Conservation (phyloP, 2,329 filamentous ascomycete genomes). For the Sarocladiaceae sp. region DNA sequence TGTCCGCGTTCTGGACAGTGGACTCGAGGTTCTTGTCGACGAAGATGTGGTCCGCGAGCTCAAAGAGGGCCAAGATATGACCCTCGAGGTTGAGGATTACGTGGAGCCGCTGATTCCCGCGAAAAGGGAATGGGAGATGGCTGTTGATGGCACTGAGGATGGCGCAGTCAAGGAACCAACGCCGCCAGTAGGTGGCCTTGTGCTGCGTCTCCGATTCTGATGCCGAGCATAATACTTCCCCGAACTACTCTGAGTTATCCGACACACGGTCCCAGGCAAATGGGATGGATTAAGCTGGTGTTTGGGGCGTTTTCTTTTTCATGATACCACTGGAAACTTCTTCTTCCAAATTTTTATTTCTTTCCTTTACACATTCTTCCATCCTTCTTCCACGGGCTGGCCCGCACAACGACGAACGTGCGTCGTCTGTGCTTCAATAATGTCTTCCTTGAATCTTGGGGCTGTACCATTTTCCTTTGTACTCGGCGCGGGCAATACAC, state of each 20-base stretch:
- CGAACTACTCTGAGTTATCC: neutral
- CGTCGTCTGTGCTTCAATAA: conserved; percentile 5
- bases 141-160: conserved; percentile 42
- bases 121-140: conserved; percentile 61
- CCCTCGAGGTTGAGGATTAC: conserved; percentile 59
- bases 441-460: neutral
- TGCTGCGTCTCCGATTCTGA: conserved; percentile 9
- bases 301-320: conserved; percentile 8
- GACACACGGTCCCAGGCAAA: neutral
- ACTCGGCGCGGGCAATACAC: neutral
- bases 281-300: conserved; percentile 6
- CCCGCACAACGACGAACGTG: conserved; percentile 3
- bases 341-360: conserved; percentile 4
- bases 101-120: conserved; percentile 25
- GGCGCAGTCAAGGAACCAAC: conserved; percentile 22
- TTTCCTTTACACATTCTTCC: neutral
- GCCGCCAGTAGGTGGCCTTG: conserved; percentile 8
- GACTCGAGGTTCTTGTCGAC: conserved; percentile 80
- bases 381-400: neutral
- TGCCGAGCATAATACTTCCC: neutral
- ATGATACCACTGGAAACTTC: conserved; percentile 7
- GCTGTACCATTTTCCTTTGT: conserved; percentile 7
- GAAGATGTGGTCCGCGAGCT: conserved; percentile 84
- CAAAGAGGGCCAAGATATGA: conserved; percentile 89
- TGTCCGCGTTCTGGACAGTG: conserved; percentile 67